These are phyloP conservation scores for Suhomyces wounanorum DNA, from an alignment of 1,139 yeast genomes.

Conservation along the genomic window DNA sequence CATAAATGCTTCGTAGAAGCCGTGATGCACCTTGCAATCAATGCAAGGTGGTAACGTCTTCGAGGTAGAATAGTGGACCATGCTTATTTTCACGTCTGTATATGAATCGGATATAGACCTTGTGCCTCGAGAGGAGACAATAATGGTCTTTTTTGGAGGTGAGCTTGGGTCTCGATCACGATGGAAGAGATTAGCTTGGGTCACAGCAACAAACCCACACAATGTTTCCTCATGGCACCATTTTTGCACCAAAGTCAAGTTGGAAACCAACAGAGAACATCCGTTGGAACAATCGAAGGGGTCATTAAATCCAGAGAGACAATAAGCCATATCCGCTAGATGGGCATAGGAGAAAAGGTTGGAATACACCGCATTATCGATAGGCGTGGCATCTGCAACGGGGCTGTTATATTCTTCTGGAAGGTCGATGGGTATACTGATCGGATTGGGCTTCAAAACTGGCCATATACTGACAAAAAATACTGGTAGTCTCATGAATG, in stretches of 20 bases:
- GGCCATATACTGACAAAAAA: background rate
- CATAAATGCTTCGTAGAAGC: conserved; percentile 41
- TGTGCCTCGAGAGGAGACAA: conserved; percentile 51
- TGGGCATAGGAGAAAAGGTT: conserved; percentile 47
- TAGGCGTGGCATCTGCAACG: background rate
- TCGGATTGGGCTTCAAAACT: background rate
- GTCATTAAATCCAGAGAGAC: conserved; percentile 40
- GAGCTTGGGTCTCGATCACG: conserved; percentile 3
- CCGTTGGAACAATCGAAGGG: conserved; percentile 51
- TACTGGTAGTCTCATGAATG: background rate
- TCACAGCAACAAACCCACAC: conserved; percentile 43
- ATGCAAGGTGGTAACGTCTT: conserved; percentile 31
- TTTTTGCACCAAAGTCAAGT: conserved; percentile 44
- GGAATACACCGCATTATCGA: conserved; percentile 28
- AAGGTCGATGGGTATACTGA: background rate
- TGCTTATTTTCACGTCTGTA: conserved; percentile 47
- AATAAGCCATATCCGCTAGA: conserved; percentile 51
- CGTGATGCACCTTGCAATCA: conserved; percentile 49
- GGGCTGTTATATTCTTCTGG: background rate
- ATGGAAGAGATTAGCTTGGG: conserved; percentile 31
- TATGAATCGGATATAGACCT: conserved; percentile 48
- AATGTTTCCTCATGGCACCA: conserved; percentile 49
- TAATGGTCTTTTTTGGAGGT: conserved; percentile 31
- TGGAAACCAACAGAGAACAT: conserved; percentile 44
- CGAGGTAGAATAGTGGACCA: conserved; percentile 32